Evolutionary conservation across 2,329 filamentous ascomycete genomes (phyloP), one percentile per base, ranked within the genome.

Genomic region (Tolypocladium pustulatum): DNA sequence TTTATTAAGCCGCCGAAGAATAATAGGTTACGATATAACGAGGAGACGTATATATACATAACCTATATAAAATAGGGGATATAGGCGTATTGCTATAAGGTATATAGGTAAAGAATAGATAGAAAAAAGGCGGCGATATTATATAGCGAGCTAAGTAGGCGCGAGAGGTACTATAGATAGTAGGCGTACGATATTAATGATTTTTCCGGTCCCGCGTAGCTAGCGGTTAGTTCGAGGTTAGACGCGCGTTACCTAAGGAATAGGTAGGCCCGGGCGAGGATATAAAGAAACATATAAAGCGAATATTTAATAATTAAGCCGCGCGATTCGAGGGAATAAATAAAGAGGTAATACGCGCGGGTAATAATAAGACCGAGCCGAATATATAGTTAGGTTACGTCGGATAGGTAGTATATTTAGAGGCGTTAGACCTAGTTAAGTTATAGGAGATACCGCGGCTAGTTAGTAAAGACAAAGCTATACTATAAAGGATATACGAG

Each of bases 381-480:
- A 59, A 59, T 55, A 4, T 4, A 30, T 61, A 37, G 56, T 49
- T 61, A 32, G 2, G 54, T 25, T 38, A 46, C 5, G 34, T 46
- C 15, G 49, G 56, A n/a, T 59, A 30, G 59, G 46, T 49, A 13
- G 22, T 20, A 55, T 34, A 61, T 57, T 56, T 61, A 34, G 38
- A 55, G 7, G 57, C 55, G 25, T 55, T 59, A 13, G 30, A 57
- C 12, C 37, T 36, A 1, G 32, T 32, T 25, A 55, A 52, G n/a
- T n/a, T n/a, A n/a, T n/a, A n/a, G n/a, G n/a, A n/a, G n/a, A n/a
- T n/a, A n/a, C n/a, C n/a, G n/a, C n/a, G n/a, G n/a, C n/a, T n/a
- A n/a, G n/a, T n/a, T n/a, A n/a, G n/a, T n/a, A n/a, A n/a, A n/a
- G n/a, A n/a, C n/a, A n/a, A n/a, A n/a, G n/a, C n/a, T n/a, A n/a